Conservation (phyloP, 495 filamentous ascomycete species). For the Penicillium chermesinum region DNA sequence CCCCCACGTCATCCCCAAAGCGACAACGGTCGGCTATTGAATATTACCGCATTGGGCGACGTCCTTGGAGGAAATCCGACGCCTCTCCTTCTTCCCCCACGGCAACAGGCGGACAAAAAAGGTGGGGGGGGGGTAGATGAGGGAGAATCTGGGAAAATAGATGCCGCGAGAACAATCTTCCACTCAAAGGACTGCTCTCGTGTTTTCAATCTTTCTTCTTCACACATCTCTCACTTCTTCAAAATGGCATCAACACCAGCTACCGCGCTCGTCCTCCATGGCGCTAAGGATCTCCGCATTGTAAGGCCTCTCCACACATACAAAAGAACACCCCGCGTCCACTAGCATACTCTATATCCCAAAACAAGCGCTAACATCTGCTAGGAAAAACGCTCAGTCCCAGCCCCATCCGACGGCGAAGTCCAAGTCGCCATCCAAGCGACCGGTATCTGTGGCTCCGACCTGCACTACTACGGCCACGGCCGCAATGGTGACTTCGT, state of each 20-base stretch:
- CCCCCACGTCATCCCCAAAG: conserved; percentile 5
- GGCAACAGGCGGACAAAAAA: neutral
- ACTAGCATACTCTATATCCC: neutral
- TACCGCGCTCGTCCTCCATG: conserved; percentile 64
- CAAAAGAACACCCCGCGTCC: neutral
- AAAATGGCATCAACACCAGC: conserved; percentile 28
- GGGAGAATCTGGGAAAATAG: neutral
- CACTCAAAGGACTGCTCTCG: neutral
- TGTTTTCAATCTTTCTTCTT: neutral
- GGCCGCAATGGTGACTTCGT: conserved; percentile 80
- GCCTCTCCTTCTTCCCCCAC: conserved; percentile 1
- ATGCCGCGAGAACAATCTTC: conserved; percentile 2
- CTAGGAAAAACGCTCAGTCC: conserved; percentile 40
- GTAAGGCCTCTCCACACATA: conserved; percentile 34
- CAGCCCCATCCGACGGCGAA: conserved; percentile 47
- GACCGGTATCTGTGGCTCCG: conserved; percentile 78
- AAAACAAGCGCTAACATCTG: conserved; percentile 4
- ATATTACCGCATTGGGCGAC: conserved; percentile 15
- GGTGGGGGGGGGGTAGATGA: neutral
- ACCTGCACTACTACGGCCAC: conserved; percentile 81
- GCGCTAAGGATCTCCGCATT: conserved; percentile 60
- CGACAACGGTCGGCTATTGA: conserved; percentile 29
- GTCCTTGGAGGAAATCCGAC: conserved; percentile 30
- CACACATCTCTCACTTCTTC: neutral
- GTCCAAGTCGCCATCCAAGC: conserved; percentile 70